These are phyloP conservation scores for Leishmania arabica DNA, from an alignment of 208 protist genomes.

Conservation along the genomic window DNA sequence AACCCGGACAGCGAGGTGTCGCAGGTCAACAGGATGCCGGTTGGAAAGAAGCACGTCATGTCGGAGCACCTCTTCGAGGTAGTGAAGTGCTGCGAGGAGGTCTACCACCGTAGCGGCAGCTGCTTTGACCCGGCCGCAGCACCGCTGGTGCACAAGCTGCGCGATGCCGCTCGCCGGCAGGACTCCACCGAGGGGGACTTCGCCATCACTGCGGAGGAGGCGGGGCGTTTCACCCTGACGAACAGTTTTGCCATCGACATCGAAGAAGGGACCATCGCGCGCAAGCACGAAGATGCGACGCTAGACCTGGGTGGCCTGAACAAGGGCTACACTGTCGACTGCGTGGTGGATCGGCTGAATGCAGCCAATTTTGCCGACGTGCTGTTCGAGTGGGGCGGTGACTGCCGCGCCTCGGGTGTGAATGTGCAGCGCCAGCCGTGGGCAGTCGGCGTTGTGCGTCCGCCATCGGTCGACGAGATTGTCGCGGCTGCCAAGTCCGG, in stretches of 20 bases:
- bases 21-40: slow-evolving; percentile 40
- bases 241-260: slow-evolving; percentile 53
- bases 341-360: slow-evolving; percentile 54
- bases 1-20: slow-evolving; percentile 72
- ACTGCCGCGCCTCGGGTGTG: slow-evolving; percentile 46
- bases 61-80: slow-evolving; percentile 47
- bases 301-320: slow-evolving; percentile 65
- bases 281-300: slow-evolving; percentile 46
- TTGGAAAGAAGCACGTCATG: slow-evolving; percentile 51
- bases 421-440: slow-evolving; percentile 39
- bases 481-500: slow-evolving; percentile 19
- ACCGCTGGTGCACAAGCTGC: slow-evolving; percentile 33
- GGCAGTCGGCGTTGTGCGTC: slow-evolving; percentile 58
- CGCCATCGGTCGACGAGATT: slow-evolving; percentile 47
- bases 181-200: slow-evolving; percentile 19
- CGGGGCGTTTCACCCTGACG: slow-evolving; percentile 31
- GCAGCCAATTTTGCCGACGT: slow-evolving; percentile 40
- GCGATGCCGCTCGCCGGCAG: slow-evolving; percentile 23
- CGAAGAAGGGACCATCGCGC: slow-evolving; percentile 39
- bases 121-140: slow-evolving; percentile 56
- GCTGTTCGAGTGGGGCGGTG: slow-evolving; percentile 75
- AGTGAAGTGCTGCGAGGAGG: slow-evolving; percentile 44
- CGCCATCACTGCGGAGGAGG: slow-evolving; percentile 30
- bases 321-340: slow-evolving; percentile 73
- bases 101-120: slow-evolving; percentile 45